These are phyloP conservation scores for Cladosporium sp. DNA, from an alignment of 2,329 filamentous ascomycete genomes.

Conservation along the genomic window DNA sequence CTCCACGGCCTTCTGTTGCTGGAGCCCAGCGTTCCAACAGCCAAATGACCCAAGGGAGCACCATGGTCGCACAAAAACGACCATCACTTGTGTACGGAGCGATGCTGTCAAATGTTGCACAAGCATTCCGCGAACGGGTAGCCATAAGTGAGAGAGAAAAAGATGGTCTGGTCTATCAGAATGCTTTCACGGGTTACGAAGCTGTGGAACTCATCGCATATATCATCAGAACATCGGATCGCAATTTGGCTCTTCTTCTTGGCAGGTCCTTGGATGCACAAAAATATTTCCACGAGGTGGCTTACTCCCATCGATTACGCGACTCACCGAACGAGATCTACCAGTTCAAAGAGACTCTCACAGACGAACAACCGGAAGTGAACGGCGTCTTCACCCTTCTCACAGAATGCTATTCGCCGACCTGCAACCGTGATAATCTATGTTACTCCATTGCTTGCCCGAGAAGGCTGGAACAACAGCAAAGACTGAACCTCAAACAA, in stretches of 20 bases:
- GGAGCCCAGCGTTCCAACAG: constrained; percentile 41
- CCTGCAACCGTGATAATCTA: constrained; percentile 89
- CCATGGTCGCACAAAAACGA: constrained; percentile 61
- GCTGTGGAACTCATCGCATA: constrained; percentile 94
- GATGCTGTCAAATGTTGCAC: constrained; percentile 85
- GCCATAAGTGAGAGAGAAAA: constrained; percentile 86
- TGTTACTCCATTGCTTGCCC: constrained; percentile 99
- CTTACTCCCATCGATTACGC: constrained; percentile 91
- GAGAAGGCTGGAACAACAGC: constrained; percentile 88
- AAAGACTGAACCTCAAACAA: constrained; percentile 87
- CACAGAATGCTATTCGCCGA: constrained; percentile 97
- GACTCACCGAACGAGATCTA: constrained; percentile 96
- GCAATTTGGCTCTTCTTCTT: constrained; percentile 86
- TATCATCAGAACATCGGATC: constrained; percentile 95
- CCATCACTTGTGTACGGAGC: constrained; percentile 92
- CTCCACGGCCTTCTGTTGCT: constrained; percentile 30
- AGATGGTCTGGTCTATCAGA: constrained; percentile 96
- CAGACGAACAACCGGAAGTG: constrained; percentile 80
- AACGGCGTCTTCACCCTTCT: constrained; percentile 96
- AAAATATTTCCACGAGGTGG: constrained; percentile 99
- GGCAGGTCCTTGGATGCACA: constrained; percentile 93
- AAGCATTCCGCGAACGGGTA: constrained; percentile 89
- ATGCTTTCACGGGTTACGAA: constrained; percentile 92
- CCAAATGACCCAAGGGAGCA: constrained; percentile 37
- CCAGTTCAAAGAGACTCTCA: constrained; percentile 90